Base-by-base conservation (phyloP, 2,329 filamentous ascomycete genomes). In the Periglandula ipomoeae region DNA sequence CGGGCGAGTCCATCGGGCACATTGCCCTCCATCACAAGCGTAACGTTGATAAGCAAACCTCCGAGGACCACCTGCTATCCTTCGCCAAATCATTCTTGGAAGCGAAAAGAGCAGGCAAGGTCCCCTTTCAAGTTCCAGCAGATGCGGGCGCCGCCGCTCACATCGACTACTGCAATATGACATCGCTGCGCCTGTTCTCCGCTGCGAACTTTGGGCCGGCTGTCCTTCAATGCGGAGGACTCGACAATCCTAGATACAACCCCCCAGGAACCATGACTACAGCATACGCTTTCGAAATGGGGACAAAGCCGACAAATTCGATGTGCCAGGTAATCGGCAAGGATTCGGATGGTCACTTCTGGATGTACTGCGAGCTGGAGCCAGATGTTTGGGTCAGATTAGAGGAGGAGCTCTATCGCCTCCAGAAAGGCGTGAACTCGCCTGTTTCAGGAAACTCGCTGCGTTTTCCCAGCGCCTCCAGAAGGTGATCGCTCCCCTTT, bases 301-400 rank as follows among this genome's bases (percentile, higher is more conserved):
- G 27, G 20, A 44, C 20, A 8, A 46, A 20, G 10, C 38, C 43
- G 17, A 46, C 20, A 11, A 27, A 44, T n/a, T 32, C 34, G 2
- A 22, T 43, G n/a, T 52, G 50, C 13, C 42, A 39, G 8, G 47
- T 49, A 24, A 39, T 52, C 13, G 50, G 50, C 19, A 49, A 30
- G 34, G 47, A 52, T 22, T n/a, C 24, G 17, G 44, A 41, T 6
- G 50, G 47, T 17, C 38, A 47, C 27, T 46, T 52, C 20, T 52
- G 50, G 50, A 52, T 52, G 47, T 49, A 41, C 24, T 49, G 50
- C 22, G 47, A 52, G 43, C 26, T 52, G 20, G 50, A 52, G 35
- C 38, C 47, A 9, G 30, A 39, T 5, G 50, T 52, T 37, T 52
- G 50, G 50, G 44, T 49, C 5, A 37, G 44, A 27, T 24, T 52